phyloP scores from a whole-genome alignment of 129 eudicot genomes.

The Helianthus tuberosus region DNA sequence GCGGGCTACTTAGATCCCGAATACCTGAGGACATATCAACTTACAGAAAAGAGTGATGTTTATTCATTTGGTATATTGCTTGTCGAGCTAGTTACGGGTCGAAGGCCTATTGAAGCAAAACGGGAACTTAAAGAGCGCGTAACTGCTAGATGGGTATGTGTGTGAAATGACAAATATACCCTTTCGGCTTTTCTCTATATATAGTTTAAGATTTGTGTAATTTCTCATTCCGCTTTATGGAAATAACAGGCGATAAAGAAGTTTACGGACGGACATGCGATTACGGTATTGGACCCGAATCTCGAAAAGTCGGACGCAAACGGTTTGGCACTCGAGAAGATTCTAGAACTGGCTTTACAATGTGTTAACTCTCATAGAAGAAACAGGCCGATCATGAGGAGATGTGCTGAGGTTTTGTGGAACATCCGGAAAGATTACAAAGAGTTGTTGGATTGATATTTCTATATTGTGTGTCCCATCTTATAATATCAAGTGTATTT shows the following conservation, averaged over 20 bases:
- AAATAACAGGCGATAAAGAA: conserved; percentile 74
- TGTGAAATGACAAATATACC: neutral
- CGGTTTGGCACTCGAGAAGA: conserved; percentile 61
- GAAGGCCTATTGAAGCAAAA: conserved; percentile 88
- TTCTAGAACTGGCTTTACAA: conserved; percentile 69
- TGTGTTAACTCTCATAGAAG: conserved; percentile 73
- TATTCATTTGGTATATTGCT: conserved; percentile 90
- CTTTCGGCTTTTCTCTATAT: neutral
- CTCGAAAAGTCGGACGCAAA: conserved; percentile 65
- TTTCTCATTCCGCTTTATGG: conserved; percentile 1
- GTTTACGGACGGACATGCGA: conserved; percentile 63
- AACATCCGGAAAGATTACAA: conserved; percentile 79
- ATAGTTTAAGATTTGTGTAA: neutral
- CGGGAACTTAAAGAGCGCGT: conserved; percentile 63
- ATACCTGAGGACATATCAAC: conserved; percentile 79
- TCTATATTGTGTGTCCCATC: neutral
- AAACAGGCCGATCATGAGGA: conserved; percentile 75
- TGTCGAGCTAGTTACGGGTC: conserved; percentile 82
- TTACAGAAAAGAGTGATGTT: conserved; percentile 91
- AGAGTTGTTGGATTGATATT: conserved; percentile 42
- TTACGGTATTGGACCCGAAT: conserved; percentile 64
- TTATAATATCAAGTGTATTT: conserved; percentile 7
- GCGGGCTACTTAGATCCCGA: conserved; percentile 99
- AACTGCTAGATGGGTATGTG: conserved; percentile 85
- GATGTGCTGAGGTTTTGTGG: conserved; percentile 90